Percentiles rank a stretch among this genome's conserved stretches.
phyloP scores from a whole-genome alignment of 306 rosid species.

The Sindora glabra region DNA sequence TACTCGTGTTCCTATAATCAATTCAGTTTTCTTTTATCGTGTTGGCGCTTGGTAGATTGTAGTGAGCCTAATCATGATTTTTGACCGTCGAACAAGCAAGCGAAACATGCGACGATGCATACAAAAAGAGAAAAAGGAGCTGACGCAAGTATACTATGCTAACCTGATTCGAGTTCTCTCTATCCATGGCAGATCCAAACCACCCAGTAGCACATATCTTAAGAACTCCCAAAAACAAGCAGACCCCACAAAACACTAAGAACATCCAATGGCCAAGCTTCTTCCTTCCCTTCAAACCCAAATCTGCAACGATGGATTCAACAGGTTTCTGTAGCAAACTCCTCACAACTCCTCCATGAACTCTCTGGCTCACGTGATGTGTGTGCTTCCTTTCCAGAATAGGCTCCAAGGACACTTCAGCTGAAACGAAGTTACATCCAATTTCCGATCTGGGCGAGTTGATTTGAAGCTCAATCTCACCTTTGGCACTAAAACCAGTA shows the following conservation, averaged over 20 bases:
- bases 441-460: slow-evolving; percentile 74
- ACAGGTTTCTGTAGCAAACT: slow-evolving; percentile 46
- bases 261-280: slow-evolving; percentile 91
- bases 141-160: neutral
- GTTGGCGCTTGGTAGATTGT: neutral
- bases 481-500: slow-evolving; percentile 30
- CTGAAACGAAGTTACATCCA: slow-evolving; percentile 13
- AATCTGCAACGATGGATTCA: slow-evolving; percentile 52
- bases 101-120: neutral
- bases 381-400: slow-evolving; percentile 41
- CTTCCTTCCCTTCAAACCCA: slow-evolving; percentile 63
- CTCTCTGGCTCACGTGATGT: slow-evolving; percentile 50
- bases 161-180: slow-evolving; percentile 54
- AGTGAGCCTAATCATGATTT: neutral
- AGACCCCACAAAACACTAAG: slow-evolving; percentile 67
- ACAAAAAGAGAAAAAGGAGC: neutral
- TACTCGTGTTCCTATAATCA: neutral
- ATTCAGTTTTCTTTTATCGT: too few species aligned
- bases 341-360: slow-evolving; percentile 34
- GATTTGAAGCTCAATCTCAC: slow-evolving; percentile 57
- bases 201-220: slow-evolving; percentile 95
- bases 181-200: slow-evolving; percentile 88
- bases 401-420: slow-evolving; percentile 46
- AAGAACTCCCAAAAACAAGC: slow-evolving; percentile 74
- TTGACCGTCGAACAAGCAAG: neutral